Conservation (phyloP, 352 stramenopile species). For the Phytophthora ohioensis region DNA sequence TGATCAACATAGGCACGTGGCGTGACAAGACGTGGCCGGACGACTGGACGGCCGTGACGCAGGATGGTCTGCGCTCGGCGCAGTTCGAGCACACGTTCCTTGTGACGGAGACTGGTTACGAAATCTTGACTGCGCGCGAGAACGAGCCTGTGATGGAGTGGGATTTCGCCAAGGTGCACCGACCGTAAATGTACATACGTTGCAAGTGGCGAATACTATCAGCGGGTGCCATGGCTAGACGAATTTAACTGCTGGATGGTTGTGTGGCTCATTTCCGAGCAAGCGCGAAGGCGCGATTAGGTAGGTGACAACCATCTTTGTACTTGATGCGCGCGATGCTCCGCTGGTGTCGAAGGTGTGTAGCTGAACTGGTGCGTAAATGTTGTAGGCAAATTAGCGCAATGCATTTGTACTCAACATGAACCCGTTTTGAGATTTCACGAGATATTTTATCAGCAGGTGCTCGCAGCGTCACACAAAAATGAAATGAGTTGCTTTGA, state of each 20-base stretch:
- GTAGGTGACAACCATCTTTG: constrained; percentile 17
- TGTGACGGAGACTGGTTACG: constrained; percentile 97
- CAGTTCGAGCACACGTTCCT: constrained; percentile 99
- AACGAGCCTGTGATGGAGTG: constrained; percentile 91
- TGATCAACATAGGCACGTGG: constrained; percentile 98
- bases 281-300: constrained; percentile 13
- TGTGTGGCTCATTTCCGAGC: constrained; percentile 12
- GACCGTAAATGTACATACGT: constrained; percentile 37
- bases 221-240: neutral
- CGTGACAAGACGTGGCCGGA: constrained; percentile 96
- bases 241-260: constrained; percentile 2
- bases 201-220: constrained; percentile 1
- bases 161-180: constrained; percentile 84
- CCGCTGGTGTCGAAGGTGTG: neutral
- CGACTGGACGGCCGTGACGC: constrained; percentile 98
- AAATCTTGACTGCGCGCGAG: constrained; percentile 96
- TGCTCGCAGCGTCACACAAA: too few relatives aligned
- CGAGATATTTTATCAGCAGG: neutral
- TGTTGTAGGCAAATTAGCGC: constrained; percentile 9
- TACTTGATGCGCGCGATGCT: neutral
- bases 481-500: too few relatives aligned
- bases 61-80: constrained; percentile 94
- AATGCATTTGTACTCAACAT: constrained; percentile 9
- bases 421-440: constrained; percentile 16
- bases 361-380: constrained; percentile 2